Conservation (phyloP, 495 filamentous ascomycete genomes). For the Stereocaulon alpinum region DNA sequence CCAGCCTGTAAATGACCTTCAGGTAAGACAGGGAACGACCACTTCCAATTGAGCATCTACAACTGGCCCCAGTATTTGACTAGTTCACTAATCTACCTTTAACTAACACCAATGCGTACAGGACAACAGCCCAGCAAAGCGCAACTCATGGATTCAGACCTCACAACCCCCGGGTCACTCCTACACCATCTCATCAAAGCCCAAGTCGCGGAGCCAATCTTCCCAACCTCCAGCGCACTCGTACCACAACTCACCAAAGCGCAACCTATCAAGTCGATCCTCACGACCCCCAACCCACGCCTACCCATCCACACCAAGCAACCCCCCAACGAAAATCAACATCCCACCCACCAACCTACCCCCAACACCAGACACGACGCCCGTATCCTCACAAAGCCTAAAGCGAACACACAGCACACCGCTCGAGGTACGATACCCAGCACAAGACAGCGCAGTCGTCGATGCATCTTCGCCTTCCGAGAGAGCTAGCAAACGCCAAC, state of each 20-base stretch:
- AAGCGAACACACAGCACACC: background rate
- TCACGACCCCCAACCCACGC: background rate
- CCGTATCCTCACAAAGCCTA: background rate
- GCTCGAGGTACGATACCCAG: background rate
- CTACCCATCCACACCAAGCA: background rate
- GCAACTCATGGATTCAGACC: background rate
- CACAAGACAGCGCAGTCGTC: background rate
- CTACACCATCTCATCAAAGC: background rate
- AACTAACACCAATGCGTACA: background rate
- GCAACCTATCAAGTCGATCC: background rate
- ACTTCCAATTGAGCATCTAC: too few species aligned
- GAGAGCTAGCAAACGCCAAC: background rate
- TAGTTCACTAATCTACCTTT: background rate
- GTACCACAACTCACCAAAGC: background rate
- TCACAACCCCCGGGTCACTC: background rate
- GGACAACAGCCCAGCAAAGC: background rate
- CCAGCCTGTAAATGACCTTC: too few species aligned
- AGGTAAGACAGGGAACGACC: too few species aligned
- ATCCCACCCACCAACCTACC: background rate
- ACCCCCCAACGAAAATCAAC: background rate
- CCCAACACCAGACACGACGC: background rate
- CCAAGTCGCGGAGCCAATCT: too few species aligned
- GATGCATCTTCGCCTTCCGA: background rate
- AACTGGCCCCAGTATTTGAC: too few species aligned
- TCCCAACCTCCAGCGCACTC: too few species aligned